Evolutionary conservation across 2,329 filamentous ascomycete genomes (phyloP).

Genomic region (Sporothrix globosa): DNA sequence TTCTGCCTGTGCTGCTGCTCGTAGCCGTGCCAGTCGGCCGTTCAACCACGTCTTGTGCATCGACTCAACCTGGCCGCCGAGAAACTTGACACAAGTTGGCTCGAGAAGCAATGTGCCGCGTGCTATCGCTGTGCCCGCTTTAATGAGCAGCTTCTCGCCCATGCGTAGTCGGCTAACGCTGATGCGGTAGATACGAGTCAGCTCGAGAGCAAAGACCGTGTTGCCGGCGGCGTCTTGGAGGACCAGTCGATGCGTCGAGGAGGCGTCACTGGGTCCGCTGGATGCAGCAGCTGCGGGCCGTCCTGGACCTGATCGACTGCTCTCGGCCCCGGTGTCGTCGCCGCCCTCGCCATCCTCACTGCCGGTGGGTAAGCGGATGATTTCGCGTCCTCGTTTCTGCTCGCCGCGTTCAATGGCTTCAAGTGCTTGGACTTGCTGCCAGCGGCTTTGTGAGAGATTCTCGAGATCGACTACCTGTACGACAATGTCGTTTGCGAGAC

Average conservation of each 20-base stretch:
- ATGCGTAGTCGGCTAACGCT: conserved; percentile 68
- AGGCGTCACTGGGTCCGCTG: conserved; percentile 40
- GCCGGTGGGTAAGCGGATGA: conserved; percentile 66
- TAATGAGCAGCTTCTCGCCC: conserved; percentile 79
- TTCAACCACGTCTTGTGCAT: conserved; percentile 79
- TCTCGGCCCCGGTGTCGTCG: conserved; percentile 31
- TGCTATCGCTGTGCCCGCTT: conserved; percentile 65
- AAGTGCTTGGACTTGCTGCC: conserved; percentile 84
- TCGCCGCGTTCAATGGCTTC: conserved; percentile 75
- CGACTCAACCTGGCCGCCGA: conserved; percentile 86
- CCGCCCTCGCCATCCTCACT: conserved; percentile 49
- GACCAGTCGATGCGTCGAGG: conserved; percentile 75
- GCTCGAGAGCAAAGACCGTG: conserved; percentile 72
- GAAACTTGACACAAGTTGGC: conserved; percentile 65
- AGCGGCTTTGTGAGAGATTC: conserved; percentile 76
- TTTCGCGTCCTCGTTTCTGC: conserved; percentile 73
- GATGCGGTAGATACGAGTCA: conserved; percentile 67
- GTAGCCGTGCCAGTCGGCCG: conserved; percentile 69
- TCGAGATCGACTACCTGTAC: conserved; percentile 87
- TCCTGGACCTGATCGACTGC: not conserved
- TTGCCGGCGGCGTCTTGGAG: conserved; percentile 77
- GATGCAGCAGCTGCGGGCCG: conserved; percentile 28
- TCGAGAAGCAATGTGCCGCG: conserved; percentile 80
- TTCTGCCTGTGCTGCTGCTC: conserved; percentile 50
- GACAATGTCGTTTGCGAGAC: conserved; percentile 64